These are phyloP conservation scores for Acidomyces sp. DNA, from an alignment of 495 filamentous ascomycete species.

Conservation along the genomic window DNA sequence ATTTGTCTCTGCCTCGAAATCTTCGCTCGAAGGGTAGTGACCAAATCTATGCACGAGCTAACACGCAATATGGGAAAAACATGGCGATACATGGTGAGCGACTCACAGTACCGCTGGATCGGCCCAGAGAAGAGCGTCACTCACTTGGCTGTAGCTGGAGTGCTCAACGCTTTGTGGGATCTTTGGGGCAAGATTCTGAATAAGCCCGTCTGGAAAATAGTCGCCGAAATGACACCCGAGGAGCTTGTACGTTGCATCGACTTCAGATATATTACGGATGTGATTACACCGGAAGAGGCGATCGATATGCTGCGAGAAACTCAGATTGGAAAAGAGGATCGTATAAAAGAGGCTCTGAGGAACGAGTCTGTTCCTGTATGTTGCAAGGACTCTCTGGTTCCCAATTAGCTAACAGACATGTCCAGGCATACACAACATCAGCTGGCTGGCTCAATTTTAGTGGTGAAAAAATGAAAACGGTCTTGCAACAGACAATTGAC, in stretches of 20 bases:
- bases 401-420: conserved; percentile 57
- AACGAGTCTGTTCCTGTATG: no score
- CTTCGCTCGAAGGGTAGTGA: no score
- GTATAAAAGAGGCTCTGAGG: conserved; percentile 58
- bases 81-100: conserved; percentile 81
- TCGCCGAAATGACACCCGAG: conserved; percentile 76
- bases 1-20: no score
- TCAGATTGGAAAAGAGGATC: conserved; percentile 47
- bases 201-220: conserved; percentile 81
- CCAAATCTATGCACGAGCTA: no score
- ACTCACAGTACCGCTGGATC: conserved; percentile 87
- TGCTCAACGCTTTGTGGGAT: conserved; percentile 89
- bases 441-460: conserved; percentile 85
- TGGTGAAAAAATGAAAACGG: conserved; percentile 54
- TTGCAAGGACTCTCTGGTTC: no score
- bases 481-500: conserved; percentile 55
- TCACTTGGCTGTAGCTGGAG: conserved; percentile 75
- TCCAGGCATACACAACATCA: conserved; percentile 83
- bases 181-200: conserved; percentile 74
- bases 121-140: conserved; percentile 90
- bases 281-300: conserved; percentile 79
- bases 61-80: no score
- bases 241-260: conserved; percentile 77
- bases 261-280: conserved; percentile 85
- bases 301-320: conserved; percentile 47